Conservation (phyloP, 208 protist genomes). For the Crithidia sp. region DNA sequence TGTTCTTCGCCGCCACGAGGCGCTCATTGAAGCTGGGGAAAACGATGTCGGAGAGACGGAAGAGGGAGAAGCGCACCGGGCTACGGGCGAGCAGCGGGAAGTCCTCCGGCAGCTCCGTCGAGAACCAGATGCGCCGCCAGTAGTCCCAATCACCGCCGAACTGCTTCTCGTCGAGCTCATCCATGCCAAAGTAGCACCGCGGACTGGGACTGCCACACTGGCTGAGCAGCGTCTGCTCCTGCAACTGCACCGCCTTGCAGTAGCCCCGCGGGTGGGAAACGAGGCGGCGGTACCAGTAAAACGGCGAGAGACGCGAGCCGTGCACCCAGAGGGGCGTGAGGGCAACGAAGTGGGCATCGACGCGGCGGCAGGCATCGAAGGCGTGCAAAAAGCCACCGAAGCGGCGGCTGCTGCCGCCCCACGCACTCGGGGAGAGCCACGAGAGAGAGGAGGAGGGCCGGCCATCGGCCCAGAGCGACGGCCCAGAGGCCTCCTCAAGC, state of each 20-base stretch:
- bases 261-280: slow-evolving; percentile 47
- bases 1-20: slow-evolving; percentile 62
- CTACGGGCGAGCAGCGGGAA: slow-evolving; percentile 21
- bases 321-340: slow-evolving; percentile 72
- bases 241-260: slow-evolving; percentile 52
- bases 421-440: slow-evolving; percentile 14
- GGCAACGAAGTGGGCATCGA: slow-evolving; percentile 71
- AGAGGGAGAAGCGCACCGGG: slow-evolving; percentile 62
- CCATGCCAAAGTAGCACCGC: slow-evolving; percentile 51
- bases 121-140: slow-evolving; percentile 49
- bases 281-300: slow-evolving; percentile 69
- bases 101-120: slow-evolving; percentile 47
- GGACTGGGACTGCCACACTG: slow-evolving; percentile 39
- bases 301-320: slow-evolving; percentile 47
- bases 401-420: slow-evolving; percentile 20
- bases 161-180: slow-evolving; percentile 36
- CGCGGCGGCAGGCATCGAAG: slow-evolving; percentile 59
- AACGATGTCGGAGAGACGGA: slow-evolving; percentile 68
- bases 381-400: slow-evolving; percentile 52
- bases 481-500: slow-evolving; percentile 31
- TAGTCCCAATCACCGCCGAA: slow-evolving; percentile 35
- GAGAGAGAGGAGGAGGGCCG: slow-evolving; percentile 10
- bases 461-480: slow-evolving; percentile 14
- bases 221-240: slow-evolving; percentile 59
- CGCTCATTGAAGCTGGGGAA: slow-evolving; percentile 62